Evolutionary conservation across 176 grass and related monocot genomes (phyloP).

Genomic region (Hyparrhenia diplandra): DNA sequence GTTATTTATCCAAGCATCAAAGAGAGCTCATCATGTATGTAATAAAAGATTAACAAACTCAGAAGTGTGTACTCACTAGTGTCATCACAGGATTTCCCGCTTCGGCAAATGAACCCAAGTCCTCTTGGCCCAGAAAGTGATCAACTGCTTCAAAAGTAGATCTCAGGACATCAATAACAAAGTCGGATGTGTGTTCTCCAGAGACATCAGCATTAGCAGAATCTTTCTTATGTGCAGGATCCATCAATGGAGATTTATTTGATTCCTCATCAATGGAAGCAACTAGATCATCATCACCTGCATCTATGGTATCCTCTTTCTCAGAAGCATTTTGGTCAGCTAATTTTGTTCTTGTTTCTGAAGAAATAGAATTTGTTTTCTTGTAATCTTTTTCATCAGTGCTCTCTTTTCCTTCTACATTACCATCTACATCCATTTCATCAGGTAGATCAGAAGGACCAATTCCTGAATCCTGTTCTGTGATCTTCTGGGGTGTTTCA

Average conservation of each 20-base stretch:
- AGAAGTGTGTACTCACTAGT: slow-evolving; percentile 36
- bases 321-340: slow-evolving; percentile 17
- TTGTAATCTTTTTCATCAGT: slow-evolving; percentile 9
- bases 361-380: slow-evolving; percentile 23
- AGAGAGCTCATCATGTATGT: not conserved
- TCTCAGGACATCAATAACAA: slow-evolving; percentile 56
- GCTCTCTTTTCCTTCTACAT: slow-evolving; percentile 32
- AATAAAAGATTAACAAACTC: not conserved
- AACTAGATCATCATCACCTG: not conserved
- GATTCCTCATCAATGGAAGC: not conserved
- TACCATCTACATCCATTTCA: slow-evolving; percentile 39
- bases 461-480: slow-evolving; percentile 24
- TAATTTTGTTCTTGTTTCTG: slow-evolving; percentile 19
- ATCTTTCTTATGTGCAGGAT: not conserved
- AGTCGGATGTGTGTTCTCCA: slow-evolving; percentile 24
- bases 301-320: slow-evolving; percentile 19
- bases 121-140: slow-evolving; percentile 40
- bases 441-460: slow-evolving; percentile 20
- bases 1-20: slow-evolving; percentile 18
- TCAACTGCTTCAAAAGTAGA: slow-evolving; percentile 65
- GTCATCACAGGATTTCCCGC: slow-evolving; percentile 79
- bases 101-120: slow-evolving; percentile 68
- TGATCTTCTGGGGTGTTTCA: slow-evolving; percentile 18
- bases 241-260: slow-evolving; percentile 19
- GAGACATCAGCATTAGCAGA: not conserved